Evolutionary conservation across 805 yeast species (phyloP), one percentile per base, ranked within the genome.

Genomic region (Ogataea ramenticola): DNA sequence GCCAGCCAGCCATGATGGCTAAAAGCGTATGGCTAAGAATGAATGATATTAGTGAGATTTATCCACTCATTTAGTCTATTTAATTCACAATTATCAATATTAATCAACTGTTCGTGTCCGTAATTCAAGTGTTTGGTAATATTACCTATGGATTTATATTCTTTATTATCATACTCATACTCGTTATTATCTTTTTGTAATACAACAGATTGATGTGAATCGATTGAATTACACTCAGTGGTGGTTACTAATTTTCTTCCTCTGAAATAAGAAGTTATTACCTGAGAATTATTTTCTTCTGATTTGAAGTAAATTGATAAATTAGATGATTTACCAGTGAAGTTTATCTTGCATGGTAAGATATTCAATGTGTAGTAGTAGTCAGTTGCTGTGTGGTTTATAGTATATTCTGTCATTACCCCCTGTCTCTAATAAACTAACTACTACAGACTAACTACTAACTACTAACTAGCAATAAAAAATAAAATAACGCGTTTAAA

Each of bases 261-360:
- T 36, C 43, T 41, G 24, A 41, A 36, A 21, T 41, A 41, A 4
- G 43, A 16, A 8, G 37, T 6, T 15, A n/a, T 15, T 4, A 6
- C 6, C 2, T 24, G 30, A 7, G 21, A 15, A 21, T n/a, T 20
- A 4, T 26, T 21, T 32, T 7, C 12, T 3, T 34, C n/a, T 12
- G 8, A 50, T 42, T 34, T 7, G 24, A 56, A 47, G 30, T 51
- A 52, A 8, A 43, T 41, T 9, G 55, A 43, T 10, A 51, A 39
- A 8, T 42, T 39, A 3, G 44, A 30, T 10, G 51, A 49, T 10
- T 34, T 36, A 1, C 61, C 58, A 0, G 61, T 50, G 39, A 41
- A 52, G 2, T 53, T 48, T 11, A 59, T 52, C 17, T 53, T 49
- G 16, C 61, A 60, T 2, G 65, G 65, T 0, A 60, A 43, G 14